Base-by-base conservation (phyloP, 306 rosid genomes). In the Quercus suber region DNA sequence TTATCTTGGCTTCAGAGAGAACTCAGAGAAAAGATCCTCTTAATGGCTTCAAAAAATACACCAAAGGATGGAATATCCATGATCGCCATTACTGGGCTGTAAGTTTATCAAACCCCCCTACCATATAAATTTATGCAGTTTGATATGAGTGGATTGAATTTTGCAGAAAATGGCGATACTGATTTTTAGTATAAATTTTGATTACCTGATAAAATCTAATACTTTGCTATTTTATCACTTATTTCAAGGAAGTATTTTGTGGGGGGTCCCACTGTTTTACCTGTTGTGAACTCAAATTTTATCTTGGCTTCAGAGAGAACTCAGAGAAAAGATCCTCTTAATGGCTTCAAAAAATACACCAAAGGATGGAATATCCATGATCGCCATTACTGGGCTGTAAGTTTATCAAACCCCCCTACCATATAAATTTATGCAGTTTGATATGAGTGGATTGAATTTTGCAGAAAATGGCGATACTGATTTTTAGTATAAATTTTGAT, bases 51-150 rank as follows among this genome's bases (percentile, higher is more conserved):
- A 73, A 85, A 73, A 65, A 17, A 68, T 88, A 88, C 82, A 73
- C 82, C 19, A 67, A 74, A 25, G 91, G 91, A 8, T 88, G 91
- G 89, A 88, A 88, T 79, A 80, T 88, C 69, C 83, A 86, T 57
- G 87, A 88, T 23, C 91, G 77, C 81, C 91, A 88, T 83, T 88
- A 88, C 76, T 88, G 91, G 91, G 87, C 91, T 55, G 91, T 85
- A 81, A 81, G 83, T 76, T 49, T 61, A 20, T 70, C 70, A 0
- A 41, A 49, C 45, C 12, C 33, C 67, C 35, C 73, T 3, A 19
- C 28, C 2, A 59, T 49, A 49, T 12, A 12, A 49, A 25, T 45
- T 41, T 5, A 18, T 5, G 35, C 31, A 4, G 25, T 5, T 41
- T 78, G 45, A 41, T 2, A 41, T 41, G 11, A 41, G 45, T 41